These are phyloP conservation scores for Syncephalastrum sp. DNA, from an alignment of 371 early-diverging fungal species.

Conservation along the genomic window DNA sequence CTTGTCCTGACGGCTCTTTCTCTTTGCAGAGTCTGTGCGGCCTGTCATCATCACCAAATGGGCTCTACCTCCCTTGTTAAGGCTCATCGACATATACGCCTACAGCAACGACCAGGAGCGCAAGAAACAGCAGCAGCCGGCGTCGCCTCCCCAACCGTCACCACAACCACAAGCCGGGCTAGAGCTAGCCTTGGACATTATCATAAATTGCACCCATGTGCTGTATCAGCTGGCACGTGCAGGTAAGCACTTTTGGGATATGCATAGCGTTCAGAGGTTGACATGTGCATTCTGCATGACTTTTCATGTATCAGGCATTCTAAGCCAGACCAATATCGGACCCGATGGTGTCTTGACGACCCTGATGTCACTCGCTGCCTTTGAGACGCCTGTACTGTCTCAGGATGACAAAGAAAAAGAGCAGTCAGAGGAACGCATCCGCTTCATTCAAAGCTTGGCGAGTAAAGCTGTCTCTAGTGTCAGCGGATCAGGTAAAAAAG, in stretches of 20 bases:
- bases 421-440: conserved; percentile 15
- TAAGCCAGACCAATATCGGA: conserved; percentile 39
- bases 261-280: background rate
- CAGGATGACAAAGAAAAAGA: conserved; percentile 9
- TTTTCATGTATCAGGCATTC: conserved; percentile 20
- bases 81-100: conserved; percentile 31
- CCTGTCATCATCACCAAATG: conserved; percentile 54
- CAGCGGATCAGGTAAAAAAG: conserved; percentile 30
- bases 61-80: conserved; percentile 43
- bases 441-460: conserved; percentile 40
- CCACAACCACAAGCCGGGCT: conserved; percentile 8
- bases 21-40: conserved; percentile 39
- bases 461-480: conserved; percentile 50
- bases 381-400: conserved; percentile 14
- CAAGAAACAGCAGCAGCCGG: conserved; percentile 7
- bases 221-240: conserved; percentile 44
- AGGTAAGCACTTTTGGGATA: conserved; percentile 8
- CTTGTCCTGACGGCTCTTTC: background rate
- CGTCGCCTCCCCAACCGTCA: background rate
- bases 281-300: background rate
- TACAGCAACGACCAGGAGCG: conserved; percentile 10
- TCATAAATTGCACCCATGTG: conserved; percentile 45
- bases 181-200: conserved; percentile 30
- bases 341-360: conserved; percentile 37
- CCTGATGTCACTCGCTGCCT: conserved; percentile 32